Conservation (phyloP, 2,329 filamentous ascomycete genomes). For the Verticillium isaacii region DNA sequence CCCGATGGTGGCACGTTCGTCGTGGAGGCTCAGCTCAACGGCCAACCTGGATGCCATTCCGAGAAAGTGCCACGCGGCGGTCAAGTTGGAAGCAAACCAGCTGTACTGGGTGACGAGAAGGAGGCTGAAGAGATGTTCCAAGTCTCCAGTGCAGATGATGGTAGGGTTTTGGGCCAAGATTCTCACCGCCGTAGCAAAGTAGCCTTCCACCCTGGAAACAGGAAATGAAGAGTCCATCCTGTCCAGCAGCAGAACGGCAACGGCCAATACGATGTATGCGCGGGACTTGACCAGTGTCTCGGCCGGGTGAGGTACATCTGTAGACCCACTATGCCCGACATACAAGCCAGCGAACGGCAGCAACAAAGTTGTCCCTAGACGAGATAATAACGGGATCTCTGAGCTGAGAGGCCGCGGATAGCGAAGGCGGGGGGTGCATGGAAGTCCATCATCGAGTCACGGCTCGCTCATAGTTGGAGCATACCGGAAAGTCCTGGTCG, state of each 20-base stretch:
- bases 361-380: constrained; percentile 11
- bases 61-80: constrained; percentile 11
- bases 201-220: constrained; percentile 5
- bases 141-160: constrained; percentile 8
- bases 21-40: constrained; percentile 9
- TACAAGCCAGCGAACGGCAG: not conserved
- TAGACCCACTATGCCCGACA: too few species aligned
- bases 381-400: constrained; percentile 9
- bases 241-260: constrained; percentile 9
- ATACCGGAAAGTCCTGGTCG: constrained; percentile 11
- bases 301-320: not conserved
- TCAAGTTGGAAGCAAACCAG: constrained; percentile 9
- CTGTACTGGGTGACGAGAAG: constrained; percentile 10
- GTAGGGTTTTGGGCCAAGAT: constrained; percentile 6
- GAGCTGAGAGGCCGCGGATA: not conserved
- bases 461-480: constrained; percentile 9
- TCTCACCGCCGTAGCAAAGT: constrained; percentile 6
- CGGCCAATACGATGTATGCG: constrained; percentile 7
- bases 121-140: constrained; percentile 8
- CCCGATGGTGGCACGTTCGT: not conserved
- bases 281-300: constrained; percentile 2
- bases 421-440: not conserved
- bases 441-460: not conserved
- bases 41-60: constrained; percentile 7
- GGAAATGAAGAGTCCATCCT: constrained; percentile 9